Percentiles rank a stretch among this genome's conserved stretches.
Conservation (phyloP, 495 filamentous ascomycete genomes). For the Lasiosphaeria miniovina region DNA sequence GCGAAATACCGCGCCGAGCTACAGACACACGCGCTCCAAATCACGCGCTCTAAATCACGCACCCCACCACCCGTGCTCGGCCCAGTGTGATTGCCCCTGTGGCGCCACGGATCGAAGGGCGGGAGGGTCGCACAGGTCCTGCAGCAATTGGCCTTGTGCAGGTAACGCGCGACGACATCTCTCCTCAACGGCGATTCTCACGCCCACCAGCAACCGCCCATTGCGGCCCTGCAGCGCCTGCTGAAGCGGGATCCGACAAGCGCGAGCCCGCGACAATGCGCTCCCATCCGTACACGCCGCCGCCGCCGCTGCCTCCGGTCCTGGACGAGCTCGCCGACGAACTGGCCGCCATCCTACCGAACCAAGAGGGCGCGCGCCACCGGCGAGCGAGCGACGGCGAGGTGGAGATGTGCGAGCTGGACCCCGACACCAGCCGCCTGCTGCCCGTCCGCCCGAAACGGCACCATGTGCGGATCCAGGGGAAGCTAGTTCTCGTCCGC, state of each 20-base stretch:
- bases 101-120: background rate
- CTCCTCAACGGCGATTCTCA: background rate
- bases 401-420: conserved; percentile 41
- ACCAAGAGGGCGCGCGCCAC: conserved; percentile 36
- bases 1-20: too few species aligned
- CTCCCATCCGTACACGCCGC: conserved; percentile 34
- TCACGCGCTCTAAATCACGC: too few species aligned
- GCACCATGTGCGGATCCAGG: conserved; percentile 37
- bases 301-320: conserved; percentile 36
- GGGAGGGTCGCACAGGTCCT: background rate
- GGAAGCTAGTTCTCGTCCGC: conserved; percentile 33
- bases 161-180: background rate
- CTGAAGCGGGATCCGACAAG: background rate
- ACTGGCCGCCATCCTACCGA: conserved; percentile 47
- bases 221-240: background rate
- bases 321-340: conserved; percentile 47
- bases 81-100: background rate
- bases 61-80: background rate
- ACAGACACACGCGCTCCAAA: too few species aligned
- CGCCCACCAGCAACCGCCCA: background rate
- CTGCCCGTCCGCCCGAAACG: conserved; percentile 25
- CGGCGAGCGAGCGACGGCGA: conserved; percentile 14
- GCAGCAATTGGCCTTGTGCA: background rate
- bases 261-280: conserved; percentile 24
- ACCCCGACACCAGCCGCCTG: conserved; percentile 43